Conservation (phyloP, 192 early-diverging fungal species). For the Podila minutissima region DNA sequence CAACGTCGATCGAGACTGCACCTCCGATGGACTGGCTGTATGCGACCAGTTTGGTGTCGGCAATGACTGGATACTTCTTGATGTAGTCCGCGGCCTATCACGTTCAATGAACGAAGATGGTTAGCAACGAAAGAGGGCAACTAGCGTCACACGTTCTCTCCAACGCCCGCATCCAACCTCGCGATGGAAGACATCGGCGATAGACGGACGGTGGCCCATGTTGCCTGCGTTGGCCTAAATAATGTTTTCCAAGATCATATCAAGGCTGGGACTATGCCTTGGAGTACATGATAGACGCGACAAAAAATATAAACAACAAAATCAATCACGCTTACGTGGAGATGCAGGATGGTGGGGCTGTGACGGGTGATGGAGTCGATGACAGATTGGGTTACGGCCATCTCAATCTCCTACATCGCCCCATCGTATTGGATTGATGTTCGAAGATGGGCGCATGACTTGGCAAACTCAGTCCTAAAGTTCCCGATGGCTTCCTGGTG, state of each 20-base stretch:
- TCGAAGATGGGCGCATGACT: too few relatives aligned
- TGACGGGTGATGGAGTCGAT: conserved; percentile 61
- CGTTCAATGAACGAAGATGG: background rate
- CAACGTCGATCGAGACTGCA: conserved; percentile 91
- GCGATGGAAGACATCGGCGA: conserved; percentile 79
- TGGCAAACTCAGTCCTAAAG: too few relatives aligned
- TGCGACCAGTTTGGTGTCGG: conserved; percentile 81
- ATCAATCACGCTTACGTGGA: conserved; percentile 72
- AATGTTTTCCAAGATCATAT: conserved; percentile 1
- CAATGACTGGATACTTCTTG: conserved; percentile 73
- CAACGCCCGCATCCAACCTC: conserved; percentile 56
- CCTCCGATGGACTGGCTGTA: conserved; percentile 98
- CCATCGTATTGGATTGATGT: too few relatives aligned
- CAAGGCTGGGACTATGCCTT: background rate
- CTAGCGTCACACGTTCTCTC: background rate
- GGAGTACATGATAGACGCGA: background rate
- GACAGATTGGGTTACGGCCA: too few relatives aligned
- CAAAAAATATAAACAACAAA: conserved; percentile 42
- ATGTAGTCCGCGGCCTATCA: conserved; percentile 82
- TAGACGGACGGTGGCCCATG: conserved; percentile 96
- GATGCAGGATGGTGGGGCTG: conserved; percentile 85
- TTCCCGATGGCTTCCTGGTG: too few relatives aligned
- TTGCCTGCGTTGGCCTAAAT: conserved; percentile 95
- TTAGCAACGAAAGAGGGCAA: background rate
- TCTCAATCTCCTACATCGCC: too few relatives aligned